Base-by-base conservation (phyloP, 768 basidiomycete genomes). In the Hygrophorus pudorinus region DNA sequence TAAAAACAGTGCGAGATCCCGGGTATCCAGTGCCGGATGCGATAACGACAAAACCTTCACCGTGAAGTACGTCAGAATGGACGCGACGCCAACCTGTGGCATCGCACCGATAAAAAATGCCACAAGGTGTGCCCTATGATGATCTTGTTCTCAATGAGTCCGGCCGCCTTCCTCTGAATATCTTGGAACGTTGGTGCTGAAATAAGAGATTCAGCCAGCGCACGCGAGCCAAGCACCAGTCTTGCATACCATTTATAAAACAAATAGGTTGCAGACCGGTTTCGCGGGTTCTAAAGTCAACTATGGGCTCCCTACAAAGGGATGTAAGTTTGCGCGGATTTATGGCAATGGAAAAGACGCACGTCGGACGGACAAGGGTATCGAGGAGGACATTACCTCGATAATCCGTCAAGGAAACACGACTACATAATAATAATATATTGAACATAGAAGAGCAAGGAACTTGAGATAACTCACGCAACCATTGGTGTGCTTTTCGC, bases 51-150 rank as follows among this genome's bases (percentile, higher is more conserved):
- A 53, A 11, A 75, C 66, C 75, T 78, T 51, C 12, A 11, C n/a
- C n/a, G 24, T 3, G 24, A 7, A 7, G 3, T 3, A 24, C 24
- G 24, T 24, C 24, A 24, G 24, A 24, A 24, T 24, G 24, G 24
- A 7, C 7, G 24, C 3, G 24, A 24, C 24, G 24, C 24, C 24
- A 24, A 7, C 24, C 24, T 24, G 24, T 3, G 24, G 24, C 24
- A 24, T 24, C 24, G 24, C 51, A 73, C 76, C 38, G 75, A 75
- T 47, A 78, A 57, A 49, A 73, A 70, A 33, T 65, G 60, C 75
- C 75, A 78, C 14, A 78, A 55, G 27, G 64, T 59, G 52, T 78
- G 69, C n/a, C 77, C 76, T n/a, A 78, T 65, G 20, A 78, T 55
- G 13, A 78, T 67, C 51, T 73, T 76, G 46, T 64, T 60, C 13